Conservation (phyloP, 352 stramenopile species). For the Phytophthora macrochlamydospora region DNA sequence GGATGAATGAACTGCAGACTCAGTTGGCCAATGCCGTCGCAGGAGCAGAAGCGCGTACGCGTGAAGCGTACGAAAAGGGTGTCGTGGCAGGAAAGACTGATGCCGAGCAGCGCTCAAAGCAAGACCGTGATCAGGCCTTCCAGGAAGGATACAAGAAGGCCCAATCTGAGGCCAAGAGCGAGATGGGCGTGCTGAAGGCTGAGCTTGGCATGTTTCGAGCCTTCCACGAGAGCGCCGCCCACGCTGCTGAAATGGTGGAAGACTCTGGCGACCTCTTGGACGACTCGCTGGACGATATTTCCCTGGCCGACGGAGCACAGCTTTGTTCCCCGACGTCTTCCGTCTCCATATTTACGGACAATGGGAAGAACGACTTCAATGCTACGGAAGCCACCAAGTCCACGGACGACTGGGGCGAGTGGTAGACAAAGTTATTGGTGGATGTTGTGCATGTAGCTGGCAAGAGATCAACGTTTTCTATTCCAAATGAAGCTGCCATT, state of each 20-base stretch:
- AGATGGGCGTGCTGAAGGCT: slow-evolving; percentile 49
- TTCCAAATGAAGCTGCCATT: slow-evolving; percentile 19
- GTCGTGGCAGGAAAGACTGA: slow-evolving; percentile 42
- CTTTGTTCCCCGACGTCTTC: slow-evolving; percentile 47
- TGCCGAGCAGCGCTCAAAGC: slow-evolving; percentile 36
- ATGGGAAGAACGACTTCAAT: slow-evolving; percentile 40
- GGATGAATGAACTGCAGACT: slow-evolving; percentile 40
- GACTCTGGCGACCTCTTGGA: slow-evolving; percentile 25
- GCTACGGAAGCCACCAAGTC: slow-evolving; percentile 22
- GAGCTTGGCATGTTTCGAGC: slow-evolving; percentile 60
- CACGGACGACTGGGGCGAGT: slow-evolving; percentile 70
- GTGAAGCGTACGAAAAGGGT: slow-evolving; percentile 53
- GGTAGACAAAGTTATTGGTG: slow-evolving; percentile 38
- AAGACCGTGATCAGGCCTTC: slow-evolving; percentile 38
- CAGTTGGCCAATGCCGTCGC: slow-evolving; percentile 42
- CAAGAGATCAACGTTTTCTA: slow-evolving; percentile 15
- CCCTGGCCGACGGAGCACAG: slow-evolving; percentile 36
- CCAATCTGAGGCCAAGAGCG: slow-evolving; percentile 29
- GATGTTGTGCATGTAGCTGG: slow-evolving; percentile 21
- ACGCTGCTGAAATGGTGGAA: slow-evolving; percentile 36
- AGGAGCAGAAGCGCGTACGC: slow-evolving; percentile 33
- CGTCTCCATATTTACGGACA: slow-evolving; percentile 50
- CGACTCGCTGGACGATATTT: slow-evolving; percentile 45
- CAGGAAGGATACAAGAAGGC: slow-evolving; percentile 47
- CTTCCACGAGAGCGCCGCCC: slow-evolving; percentile 45